Evolutionary conservation across 495 filamentous ascomycete species (phyloP).

Genomic region (Penicillium bialowiezense): DNA sequence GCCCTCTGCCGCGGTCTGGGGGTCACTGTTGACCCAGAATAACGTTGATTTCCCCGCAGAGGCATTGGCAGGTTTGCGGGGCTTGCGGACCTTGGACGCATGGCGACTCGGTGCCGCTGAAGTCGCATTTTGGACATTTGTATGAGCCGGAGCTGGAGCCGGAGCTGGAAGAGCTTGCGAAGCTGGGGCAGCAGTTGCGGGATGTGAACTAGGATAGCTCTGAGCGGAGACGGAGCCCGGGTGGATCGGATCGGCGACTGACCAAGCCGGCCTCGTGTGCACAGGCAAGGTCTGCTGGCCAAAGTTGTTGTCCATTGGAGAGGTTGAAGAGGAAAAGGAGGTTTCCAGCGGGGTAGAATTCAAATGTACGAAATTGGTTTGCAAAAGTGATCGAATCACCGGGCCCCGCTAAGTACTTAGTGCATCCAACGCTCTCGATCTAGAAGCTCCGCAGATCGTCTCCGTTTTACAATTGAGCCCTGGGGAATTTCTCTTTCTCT

Average conservation of each 20-base stretch:
- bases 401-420: constrained; percentile 3
- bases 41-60: constrained; percentile 37
- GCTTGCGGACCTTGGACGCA: constrained; percentile 36
- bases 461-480: no score
- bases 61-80: constrained; percentile 38
- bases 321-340: constrained; percentile 13
- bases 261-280: constrained; percentile 20
- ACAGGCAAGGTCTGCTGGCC: constrained; percentile 29
- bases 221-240: constrained; percentile 12
- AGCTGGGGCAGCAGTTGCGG: no score
- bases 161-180: neutral
- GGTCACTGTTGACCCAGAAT: constrained; percentile 48
- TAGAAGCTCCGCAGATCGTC: neutral
- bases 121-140: neutral
- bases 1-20: constrained; percentile 37
- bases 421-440: neutral
- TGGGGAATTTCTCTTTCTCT: no score
- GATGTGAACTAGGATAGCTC: neutral
- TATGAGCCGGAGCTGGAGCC: neutral
- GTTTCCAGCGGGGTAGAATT: constrained; percentile 15
- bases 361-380: constrained; percentile 5
- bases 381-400: constrained; percentile 3
- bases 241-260: constrained; percentile 13
- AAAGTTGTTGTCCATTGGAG: constrained; percentile 25
- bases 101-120: constrained; percentile 20